Evolutionary conservation across 2,329 filamentous ascomycete species (phyloP).

Genomic region (Aureobasidium sp.): DNA sequence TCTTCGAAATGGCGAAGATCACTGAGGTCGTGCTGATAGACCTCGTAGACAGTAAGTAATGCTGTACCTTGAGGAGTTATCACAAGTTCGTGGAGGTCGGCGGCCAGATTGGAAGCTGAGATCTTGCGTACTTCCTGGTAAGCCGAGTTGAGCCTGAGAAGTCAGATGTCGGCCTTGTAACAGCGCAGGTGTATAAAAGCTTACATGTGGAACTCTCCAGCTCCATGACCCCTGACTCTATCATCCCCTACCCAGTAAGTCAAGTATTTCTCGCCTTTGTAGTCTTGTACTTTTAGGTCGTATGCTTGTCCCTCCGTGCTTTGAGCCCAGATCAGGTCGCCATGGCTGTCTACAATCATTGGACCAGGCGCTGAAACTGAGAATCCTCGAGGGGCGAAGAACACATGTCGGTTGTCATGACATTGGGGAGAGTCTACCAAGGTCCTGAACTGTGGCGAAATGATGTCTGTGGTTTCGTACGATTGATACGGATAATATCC

Average conservation of each 20-base stretch:
- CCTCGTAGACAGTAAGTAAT: slow-evolving; percentile 36
- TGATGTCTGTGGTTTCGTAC: slow-evolving; percentile 15
- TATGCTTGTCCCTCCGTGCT: slow-evolving; percentile 30
- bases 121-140: slow-evolving; percentile 34
- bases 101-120: slow-evolving; percentile 31
- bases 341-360: slow-evolving; percentile 28
- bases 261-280: slow-evolving; percentile 31
- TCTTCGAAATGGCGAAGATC: slow-evolving; percentile 25
- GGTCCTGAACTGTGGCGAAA: slow-evolving; percentile 15
- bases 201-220: slow-evolving; percentile 30
- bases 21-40: slow-evolving; percentile 20
- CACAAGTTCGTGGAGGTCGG: slow-evolving; percentile 39
- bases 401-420: slow-evolving; percentile 18
- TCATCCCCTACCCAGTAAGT: slow-evolving; percentile 36
- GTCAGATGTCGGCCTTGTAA: not conserved
- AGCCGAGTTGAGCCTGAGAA: slow-evolving; percentile 27
- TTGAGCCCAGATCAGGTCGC: slow-evolving; percentile 28
- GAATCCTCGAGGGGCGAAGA: slow-evolving; percentile 30
- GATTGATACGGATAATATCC: slow-evolving; percentile 17
- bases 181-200: not conserved
- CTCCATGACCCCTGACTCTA: slow-evolving; percentile 30
- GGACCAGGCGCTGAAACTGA: slow-evolving; percentile 27
- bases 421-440: slow-evolving; percentile 11
- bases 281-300: slow-evolving; percentile 31
- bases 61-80: slow-evolving; percentile 36